Base-by-base conservation (phyloP, 208 protist genomes). In the Porcisia deanei region DNA sequence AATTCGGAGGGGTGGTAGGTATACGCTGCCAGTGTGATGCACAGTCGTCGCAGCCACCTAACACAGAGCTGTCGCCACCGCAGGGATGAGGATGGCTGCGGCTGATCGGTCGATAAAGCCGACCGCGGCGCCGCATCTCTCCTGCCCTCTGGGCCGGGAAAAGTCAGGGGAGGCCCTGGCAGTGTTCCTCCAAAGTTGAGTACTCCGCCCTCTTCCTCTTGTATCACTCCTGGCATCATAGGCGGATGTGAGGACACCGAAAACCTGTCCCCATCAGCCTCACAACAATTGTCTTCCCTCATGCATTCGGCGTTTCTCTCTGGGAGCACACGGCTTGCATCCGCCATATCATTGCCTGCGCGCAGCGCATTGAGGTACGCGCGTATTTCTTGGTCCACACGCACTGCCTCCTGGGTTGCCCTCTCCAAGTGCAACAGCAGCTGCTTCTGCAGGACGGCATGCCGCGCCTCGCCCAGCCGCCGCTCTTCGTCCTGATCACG, bases 1-100 rank as follows among this genome's bases (percentile, higher is more conserved):
- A 82, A 70, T 47, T 79, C 74, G 30, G 64, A 30, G 47, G 88
- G 88, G 64, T 86, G 73, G 75, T 86, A 89, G 25, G 85, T 92
- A 77, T 86, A 77, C 20, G n/a, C 43, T 25, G 84, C 78, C 20
- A 92, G 71, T 63, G 55, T 70, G 54, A 83, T 68, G n/a, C 70
- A 74, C 8, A 80, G 7, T 14, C 49, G 16, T 43, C 75, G 80
- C 20, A 81, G 39, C 45, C 61, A 45, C 45, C 22, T 8, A 18
- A 68, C 73, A 58, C 65, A 80, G 9, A 47, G 57, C 61, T 73
- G 63, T 53, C 34, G 58, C 73, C 79, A 71, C 60, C 67, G 71
- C 52, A 37, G 72, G 58, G n/a, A 58, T 25, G 43, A 4, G 5
- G 47, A 20, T 41, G 47, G n/a, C 47, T 71, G 65, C 25, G 47